Evolutionary conservation across 169 alveolate species (phyloP), one percentile per base, ranked within the genome.

Genomic region (Plasmodium yoelii): DNA sequence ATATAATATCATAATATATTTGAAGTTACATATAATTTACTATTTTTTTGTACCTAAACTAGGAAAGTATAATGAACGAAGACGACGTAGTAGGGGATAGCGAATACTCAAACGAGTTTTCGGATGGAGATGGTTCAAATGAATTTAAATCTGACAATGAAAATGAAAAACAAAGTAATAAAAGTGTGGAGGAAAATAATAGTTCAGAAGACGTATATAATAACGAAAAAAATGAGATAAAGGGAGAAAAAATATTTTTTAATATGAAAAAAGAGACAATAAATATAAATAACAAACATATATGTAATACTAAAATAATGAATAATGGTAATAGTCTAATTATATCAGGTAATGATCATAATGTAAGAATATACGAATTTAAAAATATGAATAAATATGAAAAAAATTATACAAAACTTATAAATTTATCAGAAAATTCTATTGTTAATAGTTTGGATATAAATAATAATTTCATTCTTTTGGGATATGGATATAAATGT

Each of bases 51-150:
- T 34, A 34, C 42, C 42, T 3, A 34, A 34, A 34, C 42, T 34
- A 34, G 42, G 42, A 34, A 51, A 12, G 19, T 15, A 15, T 15
- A 51, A 15, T 24, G 73, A 46, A 73, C 24, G 47, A 26, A 19
- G 88, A 75, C 2, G 64, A 75, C 51, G 77, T 75, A 10, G 88
- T 75, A 3, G 88, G 88, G 44, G 88, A 75, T 47, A 75, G 64
- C 15, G 88, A 75, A 19, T 75, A 75, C 61, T 75, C 67, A 9
- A 75, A 75, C 15, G 88, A 75, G 19, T 75, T 75, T 75, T 75
- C 88, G 19, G 88, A 61, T n/a, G 65, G 26, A 9, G 34, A 18
- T 42, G 75, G 26, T 3, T 61, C 42, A 24, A 64, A 75, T 34
- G 88, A 75, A 44, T 75, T 75, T 63, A 34, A 9, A 47, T 19